Evolutionary conservation across 768 basidiomycete species (phyloP), one percentile per base, ranked within the genome.

Genomic region (Xerocomus spinulosus): DNA sequence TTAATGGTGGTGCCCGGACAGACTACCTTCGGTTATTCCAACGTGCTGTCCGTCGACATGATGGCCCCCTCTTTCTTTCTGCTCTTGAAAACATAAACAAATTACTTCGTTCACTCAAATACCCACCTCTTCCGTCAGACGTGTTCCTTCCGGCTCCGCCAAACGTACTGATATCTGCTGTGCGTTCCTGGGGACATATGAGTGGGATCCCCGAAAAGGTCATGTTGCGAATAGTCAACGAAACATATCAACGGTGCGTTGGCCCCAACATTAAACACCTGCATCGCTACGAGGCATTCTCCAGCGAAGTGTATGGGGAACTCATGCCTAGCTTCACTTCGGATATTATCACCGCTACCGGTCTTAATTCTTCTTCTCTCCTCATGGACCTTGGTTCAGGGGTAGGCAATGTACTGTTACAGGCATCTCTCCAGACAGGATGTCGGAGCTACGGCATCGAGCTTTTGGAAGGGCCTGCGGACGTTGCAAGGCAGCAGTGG

Each of bases 171-270:
- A 78, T 71, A 60, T 63, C 71, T 17, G 63, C 68, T 2, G 70
- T 82, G 32, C 46, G 29, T 32, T 57, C 67, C 0, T 87, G 85
- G 84, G 20, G 48, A 39, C 30, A 48, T 23, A 35, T 54, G 17
- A 69, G 58, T 1, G 82, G 80, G 3, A 61, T 93, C 23, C 86
- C 83, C 0, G 72, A 80, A 39, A 74, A 78, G 28, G 78, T 93
- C 2, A 72, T 87, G 48, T 75, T 82, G 70, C 82, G 85, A 34
- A 78, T 95, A 40, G 75, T 88, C 44, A 92, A 93, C 36, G 92
- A 97, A 71, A 88, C 85, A 30, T 98, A 99, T 60, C 92, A 97
- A 60, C 81, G 96, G 23, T 81, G 83, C 15, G 93, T 97, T 1
- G 94, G 94, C 5, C 96, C 96, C 0, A 81, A 88, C 57, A 81